Evolutionary conservation across 1,284 basidiomycete species (phyloP).

Genomic region (Rhizopogon parksii): DNA sequence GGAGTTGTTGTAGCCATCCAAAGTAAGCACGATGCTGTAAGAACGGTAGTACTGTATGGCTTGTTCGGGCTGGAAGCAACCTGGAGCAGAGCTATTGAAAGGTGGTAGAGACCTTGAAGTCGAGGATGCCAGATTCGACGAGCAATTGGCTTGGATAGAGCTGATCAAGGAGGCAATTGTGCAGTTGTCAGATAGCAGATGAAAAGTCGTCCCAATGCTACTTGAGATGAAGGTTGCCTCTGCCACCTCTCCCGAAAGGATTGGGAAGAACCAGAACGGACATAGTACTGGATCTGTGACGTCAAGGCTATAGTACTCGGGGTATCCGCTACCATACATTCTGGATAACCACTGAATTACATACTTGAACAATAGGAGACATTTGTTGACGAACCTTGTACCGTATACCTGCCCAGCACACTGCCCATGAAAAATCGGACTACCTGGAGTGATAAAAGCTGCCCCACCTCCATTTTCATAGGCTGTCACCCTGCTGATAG

Average conservation of each 20-base stretch:
- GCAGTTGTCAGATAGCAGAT: constrained; percentile 51
- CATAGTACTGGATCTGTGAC: constrained; percentile 26
- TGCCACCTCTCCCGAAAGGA: constrained; percentile 32
- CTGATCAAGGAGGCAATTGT: constrained; percentile 45
- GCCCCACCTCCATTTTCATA: constrained; percentile 35
- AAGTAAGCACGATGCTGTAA: constrained; percentile 29
- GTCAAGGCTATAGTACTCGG: constrained; percentile 22
- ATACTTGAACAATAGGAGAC: neutral
- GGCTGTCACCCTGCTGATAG: constrained; percentile 23
- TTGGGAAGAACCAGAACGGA: constrained; percentile 34
- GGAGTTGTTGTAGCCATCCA: constrained; percentile 43
- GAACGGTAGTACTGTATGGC: constrained; percentile 37
- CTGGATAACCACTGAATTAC: constrained; percentile 13
- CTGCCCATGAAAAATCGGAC: constrained; percentile 37
- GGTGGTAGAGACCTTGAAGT: constrained; percentile 16
- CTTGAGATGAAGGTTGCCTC: constrained; percentile 45
- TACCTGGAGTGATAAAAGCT: constrained; percentile 31
- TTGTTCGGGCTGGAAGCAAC: constrained; percentile 24
- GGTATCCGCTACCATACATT: constrained; percentile 36
- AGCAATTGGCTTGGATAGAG: constrained; percentile 42
- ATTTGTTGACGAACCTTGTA: constrained; percentile 26
- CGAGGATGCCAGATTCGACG: constrained; percentile 24
- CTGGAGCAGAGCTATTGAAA: constrained; percentile 14
- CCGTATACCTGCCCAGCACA: constrained; percentile 36
- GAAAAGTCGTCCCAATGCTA: constrained; percentile 37